Evolutionary conservation across 139 green algal species (phyloP), one percentile per base, ranked within the genome.

Genomic region (Coelastrella sp.): DNA sequence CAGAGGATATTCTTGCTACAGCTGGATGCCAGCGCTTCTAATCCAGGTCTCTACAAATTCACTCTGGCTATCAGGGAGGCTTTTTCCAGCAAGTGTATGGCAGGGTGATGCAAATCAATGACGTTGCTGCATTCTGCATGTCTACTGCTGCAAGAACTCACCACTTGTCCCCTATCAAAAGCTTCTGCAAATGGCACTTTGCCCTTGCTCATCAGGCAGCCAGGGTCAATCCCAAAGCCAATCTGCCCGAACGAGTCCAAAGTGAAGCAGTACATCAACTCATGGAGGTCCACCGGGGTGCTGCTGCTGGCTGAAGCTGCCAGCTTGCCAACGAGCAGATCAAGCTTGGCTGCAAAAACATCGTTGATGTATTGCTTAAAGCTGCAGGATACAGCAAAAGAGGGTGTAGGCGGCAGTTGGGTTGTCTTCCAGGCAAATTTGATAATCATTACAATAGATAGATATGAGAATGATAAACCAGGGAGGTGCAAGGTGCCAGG

Each of bases 231-330:
- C 17, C 88, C 88, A 77, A 88, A 91, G 10, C 88, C 88, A 19
- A 91, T 88, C 47, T 66, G 23, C 11, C 68, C 68, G 56, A 91
- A 91, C 4, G 88, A 78, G 22, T 91, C 88, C 5, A 91, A 73
- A 4, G 88, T 91, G 80, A 91, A 88, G 22, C 71, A n/a, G 80
- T 91, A 88, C 88, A 91, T 91, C 56, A 91, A 80, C 47, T 88
- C 88, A 78, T 91, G 88, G 22, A 91, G 88, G 57, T 91, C 88
- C 1, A 91, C 8, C 3, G 73, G 60, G 14, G 32, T 68, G 17
- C 10, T 68, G 83, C 11, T 66, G 54, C 13, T 22, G 7, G 47
- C 54, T 68, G 88, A 60, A 4, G 16, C 4, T 5, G 56, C 56
- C 19, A 91, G 20, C 5, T 16, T 32, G 2, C 6, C 57, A 3